A percentile compares a stretch with the other conserved stretches of the same genome.
These are phyloP conservation scores for Boletus vermiculosoides DNA, from an alignment of 768 basidiomycete genomes.

Conservation along the genomic window DNA sequence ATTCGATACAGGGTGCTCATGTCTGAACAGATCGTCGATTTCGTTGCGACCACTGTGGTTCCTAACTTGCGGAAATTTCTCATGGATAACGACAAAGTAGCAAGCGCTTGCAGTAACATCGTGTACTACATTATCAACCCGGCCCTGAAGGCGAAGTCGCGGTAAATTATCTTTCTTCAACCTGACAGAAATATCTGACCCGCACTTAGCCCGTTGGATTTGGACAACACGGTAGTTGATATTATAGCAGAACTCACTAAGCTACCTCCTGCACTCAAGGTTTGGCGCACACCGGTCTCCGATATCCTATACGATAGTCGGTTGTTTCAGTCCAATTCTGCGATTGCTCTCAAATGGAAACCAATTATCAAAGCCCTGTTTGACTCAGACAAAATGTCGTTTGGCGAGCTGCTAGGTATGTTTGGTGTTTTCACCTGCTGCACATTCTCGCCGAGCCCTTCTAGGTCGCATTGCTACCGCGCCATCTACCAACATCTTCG, in stretches of 20 bases:
- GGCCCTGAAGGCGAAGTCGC: conserved; percentile 71
- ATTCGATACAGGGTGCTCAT: conserved; percentile 5
- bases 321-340: conserved; percentile 74
- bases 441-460: conserved; percentile 22
- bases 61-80: conserved; percentile 78
- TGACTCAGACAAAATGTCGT: conserved; percentile 81
- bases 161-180: conserved; percentile 42
- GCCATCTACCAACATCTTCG: conserved; percentile 94
- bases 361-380: conserved; percentile 77
- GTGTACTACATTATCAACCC: conserved; percentile 82
- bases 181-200: conserved; percentile 5
- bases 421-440: conserved; percentile 28
- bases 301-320: conserved; percentile 85
- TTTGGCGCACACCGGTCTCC: conserved; percentile 77
- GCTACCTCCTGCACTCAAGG: conserved; percentile 73
- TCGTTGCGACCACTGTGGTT: conserved; percentile 64
- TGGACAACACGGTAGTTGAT: conserved; percentile 63
- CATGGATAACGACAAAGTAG: conserved; percentile 80
- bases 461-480: conserved; percentile 75
- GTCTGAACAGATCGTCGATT: conserved; percentile 60
- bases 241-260: conserved; percentile 78
- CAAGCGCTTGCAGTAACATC: conserved; percentile 77
- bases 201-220: conserved; percentile 67
- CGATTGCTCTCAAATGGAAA: conserved; percentile 64
- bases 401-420: conserved; percentile 80